Evolutionary conservation across 345 rosid species (phyloP).

Genomic region (Moringa oleifera): DNA sequence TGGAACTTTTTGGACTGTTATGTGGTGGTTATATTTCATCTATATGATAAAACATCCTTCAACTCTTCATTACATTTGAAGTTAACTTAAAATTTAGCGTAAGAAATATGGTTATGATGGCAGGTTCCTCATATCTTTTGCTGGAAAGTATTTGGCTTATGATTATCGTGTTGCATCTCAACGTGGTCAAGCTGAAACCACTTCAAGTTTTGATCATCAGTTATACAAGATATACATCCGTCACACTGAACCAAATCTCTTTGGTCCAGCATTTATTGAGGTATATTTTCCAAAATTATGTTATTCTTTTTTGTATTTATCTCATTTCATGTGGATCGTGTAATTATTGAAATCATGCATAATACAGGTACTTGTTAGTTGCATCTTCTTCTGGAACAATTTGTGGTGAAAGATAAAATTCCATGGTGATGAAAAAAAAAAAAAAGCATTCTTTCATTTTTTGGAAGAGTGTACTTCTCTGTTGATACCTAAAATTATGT

Average conservation of each 20-base stretch:
- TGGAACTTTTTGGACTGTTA: neutral
- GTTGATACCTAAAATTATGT: no score
- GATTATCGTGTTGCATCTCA: conserved; percentile 50
- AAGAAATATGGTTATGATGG: conserved; percentile 22
- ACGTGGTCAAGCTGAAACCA: conserved; percentile 28
- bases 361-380: neutral
- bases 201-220: conserved; percentile 41
- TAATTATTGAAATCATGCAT: no score
- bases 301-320: neutral
- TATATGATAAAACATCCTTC: neutral
- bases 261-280: conserved; percentile 98
- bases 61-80: conserved; percentile 2
- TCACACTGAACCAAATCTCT: conserved; percentile 47
- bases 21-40: neutral
- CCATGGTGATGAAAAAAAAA: no score
- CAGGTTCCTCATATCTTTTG: conserved; percentile 89
- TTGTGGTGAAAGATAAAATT: neutral
- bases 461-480: no score
- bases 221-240: conserved; percentile 55
- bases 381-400: neutral
- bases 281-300: conserved; percentile 26
- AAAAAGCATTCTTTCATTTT: no score
- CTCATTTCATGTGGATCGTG: neutral
- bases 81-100: no score
- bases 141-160: conserved; percentile 76